Evolutionary conservation across 2,329 filamentous ascomycete species (phyloP).

Genomic region (Sporothrix variecibatus): DNA sequence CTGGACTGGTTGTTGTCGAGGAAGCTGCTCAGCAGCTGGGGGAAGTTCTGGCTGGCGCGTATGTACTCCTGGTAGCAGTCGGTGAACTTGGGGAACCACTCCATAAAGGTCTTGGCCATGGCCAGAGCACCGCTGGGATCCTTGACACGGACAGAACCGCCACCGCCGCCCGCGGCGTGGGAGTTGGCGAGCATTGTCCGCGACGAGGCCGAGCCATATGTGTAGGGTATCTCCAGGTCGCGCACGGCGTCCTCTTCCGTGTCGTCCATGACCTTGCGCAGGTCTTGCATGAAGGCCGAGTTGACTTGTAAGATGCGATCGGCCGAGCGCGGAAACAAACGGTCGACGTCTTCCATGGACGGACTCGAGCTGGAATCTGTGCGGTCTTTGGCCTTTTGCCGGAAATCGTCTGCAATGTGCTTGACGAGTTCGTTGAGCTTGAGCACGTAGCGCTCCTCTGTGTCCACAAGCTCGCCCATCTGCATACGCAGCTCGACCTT

Average conservation of each 20-base stretch:
- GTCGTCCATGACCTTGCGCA: conserved; percentile 76
- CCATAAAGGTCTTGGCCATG: conserved; percentile 78
- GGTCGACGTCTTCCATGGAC: conserved; percentile 69
- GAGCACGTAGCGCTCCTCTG: conserved; percentile 88
- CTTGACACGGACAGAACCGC: conserved; percentile 51
- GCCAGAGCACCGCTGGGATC: conserved; percentile 77
- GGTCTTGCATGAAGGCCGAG: conserved; percentile 72
- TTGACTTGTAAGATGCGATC: conserved; percentile 82
- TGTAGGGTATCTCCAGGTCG: conserved; percentile 65
- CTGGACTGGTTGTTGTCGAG: conserved; percentile 70
- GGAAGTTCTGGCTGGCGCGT: conserved; percentile 82
- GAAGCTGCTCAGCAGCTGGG: conserved; percentile 75
- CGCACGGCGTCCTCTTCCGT: conserved; percentile 77
- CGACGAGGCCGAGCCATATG: conserved; percentile 37
- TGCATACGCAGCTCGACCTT: conserved; percentile 84
- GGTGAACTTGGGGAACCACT: conserved; percentile 92
- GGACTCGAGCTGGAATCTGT: conserved; percentile 67
- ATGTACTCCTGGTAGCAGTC: conserved; percentile 94
- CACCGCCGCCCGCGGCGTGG: conserved; percentile 34
- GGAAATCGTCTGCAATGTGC: conserved; percentile 77
- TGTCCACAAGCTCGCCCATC: conserved; percentile 86
- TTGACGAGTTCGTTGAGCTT: conserved; percentile 84
- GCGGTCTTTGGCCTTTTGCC: conserved; percentile 64
- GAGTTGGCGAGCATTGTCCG: conserved; percentile 16
- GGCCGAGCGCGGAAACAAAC: conserved; percentile 78